phyloP scores from a whole-genome alignment of 1,284 basidiomycete genomes.

The Melampsora americana region DNA sequence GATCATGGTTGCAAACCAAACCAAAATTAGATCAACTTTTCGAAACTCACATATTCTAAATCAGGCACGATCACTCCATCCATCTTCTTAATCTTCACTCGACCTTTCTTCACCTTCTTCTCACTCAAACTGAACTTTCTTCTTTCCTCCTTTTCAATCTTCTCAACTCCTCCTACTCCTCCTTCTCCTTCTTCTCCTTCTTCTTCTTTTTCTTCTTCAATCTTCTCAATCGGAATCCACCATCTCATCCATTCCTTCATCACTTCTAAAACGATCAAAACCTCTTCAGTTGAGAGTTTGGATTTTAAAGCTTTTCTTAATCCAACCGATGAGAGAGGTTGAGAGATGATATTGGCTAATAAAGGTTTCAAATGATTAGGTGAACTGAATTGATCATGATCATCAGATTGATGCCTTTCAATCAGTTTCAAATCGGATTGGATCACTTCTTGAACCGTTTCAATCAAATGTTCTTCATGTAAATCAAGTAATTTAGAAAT shows the following conservation, averaged over 20 bases:
- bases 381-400: background rate
- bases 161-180: no score
- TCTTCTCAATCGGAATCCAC: conserved; percentile 15
- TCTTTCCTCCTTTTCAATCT: no score
- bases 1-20: no score
- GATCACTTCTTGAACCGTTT: conserved; percentile 20
- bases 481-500: conserved; percentile 25
- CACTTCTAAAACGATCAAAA: conserved; percentile 8
- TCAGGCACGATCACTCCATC: no score
- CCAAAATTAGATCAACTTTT: no score
- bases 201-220: no score
- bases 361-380: background rate
- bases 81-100: background rate
- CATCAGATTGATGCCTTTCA: background rate
- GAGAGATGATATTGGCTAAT: conserved; percentile 15
- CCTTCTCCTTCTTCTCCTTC: no score
- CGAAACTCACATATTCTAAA: no score
- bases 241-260: conserved; percentile 31
- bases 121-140: no score
- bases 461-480: conserved; percentile 10
- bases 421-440: background rate
- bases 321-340: conserved; percentile 4
- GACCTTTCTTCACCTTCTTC: background rate
- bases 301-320: conserved; percentile 17
- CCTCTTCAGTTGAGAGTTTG: conserved; percentile 12